Conservation (phyloP, 1,139 yeast species). For the Wickerhamiella pararugosa region DNA sequence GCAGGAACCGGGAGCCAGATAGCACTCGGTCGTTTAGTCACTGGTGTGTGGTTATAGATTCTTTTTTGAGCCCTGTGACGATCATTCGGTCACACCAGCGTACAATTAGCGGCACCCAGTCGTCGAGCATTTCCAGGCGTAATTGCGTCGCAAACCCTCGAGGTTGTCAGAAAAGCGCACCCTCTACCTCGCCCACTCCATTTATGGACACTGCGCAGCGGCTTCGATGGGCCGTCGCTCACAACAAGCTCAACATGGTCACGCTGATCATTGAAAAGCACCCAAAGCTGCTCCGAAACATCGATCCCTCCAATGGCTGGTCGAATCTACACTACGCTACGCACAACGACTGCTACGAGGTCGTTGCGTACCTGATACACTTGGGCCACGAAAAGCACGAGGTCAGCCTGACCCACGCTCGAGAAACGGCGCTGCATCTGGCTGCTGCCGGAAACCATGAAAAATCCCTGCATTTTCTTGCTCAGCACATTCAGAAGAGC, state of each 20-base stretch:
- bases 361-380: slow-evolving; percentile 43
- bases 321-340: slow-evolving; percentile 79
- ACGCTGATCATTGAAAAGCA: slow-evolving; percentile 53
- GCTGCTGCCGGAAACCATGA: slow-evolving; percentile 55
- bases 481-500: slow-evolving; percentile 64
- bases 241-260: slow-evolving; percentile 60
- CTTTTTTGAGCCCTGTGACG: too few relatives aligned
- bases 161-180: too few relatives aligned
- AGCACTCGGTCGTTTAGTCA: too few relatives aligned
- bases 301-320: slow-evolving; percentile 73
- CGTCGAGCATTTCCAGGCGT: too few relatives aligned
- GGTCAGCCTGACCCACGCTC: slow-evolving; percentile 43
- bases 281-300: slow-evolving; percentile 64
- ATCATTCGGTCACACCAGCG: too few relatives aligned
- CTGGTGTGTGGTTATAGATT: too few relatives aligned
- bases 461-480: slow-evolving; percentile 65
- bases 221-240: slow-evolving; percentile 57
- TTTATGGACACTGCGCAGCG: slow-evolving; percentile 45
- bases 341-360: slow-evolving; percentile 60
- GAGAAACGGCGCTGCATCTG: slow-evolving; percentile 62
- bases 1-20: too few relatives aligned
- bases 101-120: too few relatives aligned
- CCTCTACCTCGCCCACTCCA: too few relatives aligned
- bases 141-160: too few relatives aligned
- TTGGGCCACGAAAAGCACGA: slow-evolving; percentile 38